A percentile compares a stretch with the other conserved stretches of the same genome.
Conservation (phyloP, 2,329 filamentous ascomycete genomes). For the Ascochyta rabiei region DNA sequence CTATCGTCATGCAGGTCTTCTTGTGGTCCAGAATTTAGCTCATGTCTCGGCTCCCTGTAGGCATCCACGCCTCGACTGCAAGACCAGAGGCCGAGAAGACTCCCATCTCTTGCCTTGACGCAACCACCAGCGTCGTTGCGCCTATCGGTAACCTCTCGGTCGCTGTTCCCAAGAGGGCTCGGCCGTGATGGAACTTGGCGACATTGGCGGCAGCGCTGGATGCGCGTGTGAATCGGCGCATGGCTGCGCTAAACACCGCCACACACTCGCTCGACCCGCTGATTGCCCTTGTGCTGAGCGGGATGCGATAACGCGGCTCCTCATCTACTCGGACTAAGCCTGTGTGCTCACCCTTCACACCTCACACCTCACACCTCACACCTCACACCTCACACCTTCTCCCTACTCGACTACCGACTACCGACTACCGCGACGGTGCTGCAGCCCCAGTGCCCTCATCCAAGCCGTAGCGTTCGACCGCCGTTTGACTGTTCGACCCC, state of each 20-base stretch:
- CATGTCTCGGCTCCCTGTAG: background rate
- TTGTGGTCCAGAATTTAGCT: background rate
- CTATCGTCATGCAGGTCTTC: conserved; percentile 15
- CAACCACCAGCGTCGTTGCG: conserved; percentile 4
- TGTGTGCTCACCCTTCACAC: conserved; percentile 1
- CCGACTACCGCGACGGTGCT: conserved; percentile 6
- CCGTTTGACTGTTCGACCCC: conserved; percentile 5
- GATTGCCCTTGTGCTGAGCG: conserved; percentile 11
- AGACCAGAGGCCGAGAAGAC: background rate
- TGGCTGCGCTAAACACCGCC: conserved; percentile 16
- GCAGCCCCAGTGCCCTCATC: conserved; percentile 5
- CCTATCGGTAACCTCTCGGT: conserved; percentile 16
- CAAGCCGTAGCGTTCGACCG: background rate
- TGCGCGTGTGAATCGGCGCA: conserved; percentile 5
- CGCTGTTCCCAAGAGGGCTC: conserved; percentile 11
- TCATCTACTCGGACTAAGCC: conserved; percentile 11
- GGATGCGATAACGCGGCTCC: conserved; percentile 18
- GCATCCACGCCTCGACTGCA: background rate
- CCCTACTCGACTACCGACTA: no score
- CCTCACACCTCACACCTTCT: conserved; percentile 6
- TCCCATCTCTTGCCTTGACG: conserved; percentile 2
- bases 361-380: background rate
- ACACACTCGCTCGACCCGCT: conserved; percentile 18
- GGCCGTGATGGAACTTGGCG: conserved; percentile 10
- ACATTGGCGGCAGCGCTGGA: conserved; percentile 13